phyloP scores from a whole-genome alignment of 768 basidiomycete species.

The Phylloporus arenicola region DNA sequence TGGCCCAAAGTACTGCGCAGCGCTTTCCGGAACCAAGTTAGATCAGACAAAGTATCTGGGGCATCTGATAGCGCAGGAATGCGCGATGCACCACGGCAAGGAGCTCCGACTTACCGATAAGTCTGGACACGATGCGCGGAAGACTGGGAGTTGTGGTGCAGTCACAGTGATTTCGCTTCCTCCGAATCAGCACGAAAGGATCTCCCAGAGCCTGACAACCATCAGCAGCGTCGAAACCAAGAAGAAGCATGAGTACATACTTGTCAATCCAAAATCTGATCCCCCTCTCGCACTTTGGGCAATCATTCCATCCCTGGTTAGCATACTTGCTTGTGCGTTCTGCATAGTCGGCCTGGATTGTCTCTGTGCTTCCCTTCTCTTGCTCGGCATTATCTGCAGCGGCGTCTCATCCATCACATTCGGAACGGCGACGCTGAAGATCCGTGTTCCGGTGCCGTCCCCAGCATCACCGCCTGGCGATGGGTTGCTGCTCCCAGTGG shows the following conservation, averaged over 20 bases:
- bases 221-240: background rate
- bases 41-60: conserved; percentile 50
- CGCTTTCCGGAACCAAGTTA: conserved; percentile 57
- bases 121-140: conserved; percentile 4
- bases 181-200: background rate
- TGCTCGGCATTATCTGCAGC: conserved; percentile 28
- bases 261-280: conserved; percentile 5
- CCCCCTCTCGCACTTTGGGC: conserved; percentile 12
- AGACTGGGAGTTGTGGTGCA: conserved; percentile 10
- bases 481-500: conserved; percentile 21
- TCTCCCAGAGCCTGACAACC: background rate
- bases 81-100: background rate
- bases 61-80: conserved; percentile 38
- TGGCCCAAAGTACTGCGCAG: conserved; percentile 66
- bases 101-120: conserved; percentile 1
- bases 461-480: conserved; percentile 24
- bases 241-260: conserved; percentile 2
- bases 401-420: conserved; percentile 27
- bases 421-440: conserved; percentile 22
- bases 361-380: conserved; percentile 27
- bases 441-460: conserved; percentile 23
- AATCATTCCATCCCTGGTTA: conserved; percentile 21
- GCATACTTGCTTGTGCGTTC: conserved; percentile 15
- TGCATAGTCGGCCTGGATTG: conserved; percentile 20
- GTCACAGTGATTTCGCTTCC: conserved; percentile 16